These are phyloP conservation scores for Trypanosoma theileri DNA, from an alignment of 208 protist species.

Conservation along the genomic window DNA sequence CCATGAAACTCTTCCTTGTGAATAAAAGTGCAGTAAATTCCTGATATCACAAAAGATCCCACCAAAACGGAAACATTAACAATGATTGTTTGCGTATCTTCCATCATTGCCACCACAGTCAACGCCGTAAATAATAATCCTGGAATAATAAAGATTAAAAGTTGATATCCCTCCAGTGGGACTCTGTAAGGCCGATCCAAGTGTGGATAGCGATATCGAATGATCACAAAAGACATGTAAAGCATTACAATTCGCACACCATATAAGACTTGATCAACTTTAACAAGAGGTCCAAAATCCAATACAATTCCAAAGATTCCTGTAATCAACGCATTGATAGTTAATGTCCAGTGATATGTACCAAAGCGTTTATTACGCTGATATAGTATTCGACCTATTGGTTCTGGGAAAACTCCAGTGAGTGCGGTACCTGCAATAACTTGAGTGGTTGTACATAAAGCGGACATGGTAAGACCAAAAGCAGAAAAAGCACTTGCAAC, in stretches of 20 bases:
- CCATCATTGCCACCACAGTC: constrained; percentile 43
- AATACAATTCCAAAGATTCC: constrained; percentile 58
- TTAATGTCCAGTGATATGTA: constrained; percentile 74
- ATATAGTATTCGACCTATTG: constrained; percentile 51
- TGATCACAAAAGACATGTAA: constrained; percentile 57
- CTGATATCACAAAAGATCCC: constrained; percentile 29
- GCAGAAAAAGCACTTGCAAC: constrained; percentile 63
- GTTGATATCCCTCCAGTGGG: constrained; percentile 43
- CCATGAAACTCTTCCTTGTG: constrained; percentile 60
- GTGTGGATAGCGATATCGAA: constrained; percentile 61
- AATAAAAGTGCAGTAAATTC: constrained; percentile 49
- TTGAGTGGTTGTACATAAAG: constrained; percentile 72
- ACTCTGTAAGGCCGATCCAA: constrained; percentile 63
- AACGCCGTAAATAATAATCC: constrained; percentile 43
- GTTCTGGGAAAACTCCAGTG: constrained; percentile 66
- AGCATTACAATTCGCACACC: constrained; percentile 62
- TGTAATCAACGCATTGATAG: constrained; percentile 62
- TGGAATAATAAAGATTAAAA: constrained; percentile 45
- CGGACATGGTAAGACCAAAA: constrained; percentile 64
- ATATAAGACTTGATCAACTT: constrained; percentile 77
- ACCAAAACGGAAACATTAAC: constrained; percentile 42
- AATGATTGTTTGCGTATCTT: constrained; percentile 40
- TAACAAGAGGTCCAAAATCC: constrained; percentile 67
- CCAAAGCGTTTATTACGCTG: constrained; percentile 62
- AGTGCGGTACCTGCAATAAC: constrained; percentile 68